phyloP scores from a whole-genome alignment of 805 yeast genomes.

The Candida vartiovaarae region DNA sequence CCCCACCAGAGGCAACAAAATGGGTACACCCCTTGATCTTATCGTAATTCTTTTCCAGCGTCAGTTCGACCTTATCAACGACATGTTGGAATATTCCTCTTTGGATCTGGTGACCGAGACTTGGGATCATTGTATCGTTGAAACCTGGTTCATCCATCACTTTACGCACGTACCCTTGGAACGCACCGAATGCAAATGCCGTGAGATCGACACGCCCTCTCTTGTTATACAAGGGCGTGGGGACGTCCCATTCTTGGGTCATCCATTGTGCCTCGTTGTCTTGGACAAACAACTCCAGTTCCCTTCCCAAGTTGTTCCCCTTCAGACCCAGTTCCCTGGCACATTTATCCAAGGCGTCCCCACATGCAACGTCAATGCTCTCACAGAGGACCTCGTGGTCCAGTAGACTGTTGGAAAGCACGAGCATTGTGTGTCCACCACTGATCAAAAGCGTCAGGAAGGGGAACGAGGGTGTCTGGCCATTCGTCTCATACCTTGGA shows the following conservation, averaged over 20 bases:
- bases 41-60: slow-evolving; percentile 35
- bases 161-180: slow-evolving; percentile 48
- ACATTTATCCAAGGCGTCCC: slow-evolving; percentile 90
- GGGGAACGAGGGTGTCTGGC: slow-evolving; percentile 46
- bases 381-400: slow-evolving; percentile 70
- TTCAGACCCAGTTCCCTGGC: slow-evolving; percentile 74
- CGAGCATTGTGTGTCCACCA: slow-evolving; percentile 94
- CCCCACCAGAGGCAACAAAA: slow-evolving; percentile 91
- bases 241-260: slow-evolving; percentile 24
- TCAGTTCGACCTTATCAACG: slow-evolving; percentile 50
- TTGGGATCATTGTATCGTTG: slow-evolving; percentile 26
- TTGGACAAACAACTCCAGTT: slow-evolving; percentile 48
- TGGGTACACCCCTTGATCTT: slow-evolving; percentile 38
- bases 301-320: slow-evolving; percentile 85
- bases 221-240: slow-evolving; percentile 48
- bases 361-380: slow-evolving; percentile 84
- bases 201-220: slow-evolving; percentile 36
- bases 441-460: slow-evolving; percentile 73
- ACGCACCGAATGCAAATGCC: slow-evolving; percentile 76
- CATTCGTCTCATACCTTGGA: slow-evolving; percentile 44
- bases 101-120: slow-evolving; percentile 56
- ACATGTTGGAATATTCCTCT: slow-evolving; percentile 66
- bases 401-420: slow-evolving; percentile 48
- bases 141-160: slow-evolving; percentile 19
- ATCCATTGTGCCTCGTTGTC: slow-evolving; percentile 27